Evolutionary conservation across 2,329 filamentous ascomycete species (phyloP).

Genomic region (Xylariaceae sp.): DNA sequence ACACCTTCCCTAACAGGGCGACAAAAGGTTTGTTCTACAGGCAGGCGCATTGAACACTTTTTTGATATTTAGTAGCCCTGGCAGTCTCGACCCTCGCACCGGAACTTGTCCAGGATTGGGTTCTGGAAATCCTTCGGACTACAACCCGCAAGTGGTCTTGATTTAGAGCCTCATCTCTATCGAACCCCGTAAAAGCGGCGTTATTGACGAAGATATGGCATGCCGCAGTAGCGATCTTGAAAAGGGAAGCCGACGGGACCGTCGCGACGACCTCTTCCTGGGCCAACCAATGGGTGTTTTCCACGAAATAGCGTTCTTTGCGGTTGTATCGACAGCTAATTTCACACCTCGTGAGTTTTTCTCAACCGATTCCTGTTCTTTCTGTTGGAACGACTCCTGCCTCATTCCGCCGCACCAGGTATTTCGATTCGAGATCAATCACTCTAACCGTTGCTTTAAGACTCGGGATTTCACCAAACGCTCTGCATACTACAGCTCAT

Average conservation of each 20-base stretch:
- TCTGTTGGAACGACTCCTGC: neutral
- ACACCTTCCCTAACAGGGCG: constrained; percentile 9
- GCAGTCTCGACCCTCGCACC: neutral
- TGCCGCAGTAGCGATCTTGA: constrained; percentile 24
- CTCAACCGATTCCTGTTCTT: neutral
- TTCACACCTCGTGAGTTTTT: constrained; percentile 30
- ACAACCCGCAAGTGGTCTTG: neutral
- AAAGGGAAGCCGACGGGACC: constrained; percentile 16
- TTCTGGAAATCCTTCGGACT: neutral
- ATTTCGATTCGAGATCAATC: neutral
- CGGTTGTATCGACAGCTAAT: constrained; percentile 30
- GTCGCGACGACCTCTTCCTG: constrained; percentile 28
- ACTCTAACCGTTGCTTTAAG: constrained; percentile 19
- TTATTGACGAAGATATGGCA: constrained; percentile 17
- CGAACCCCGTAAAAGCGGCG: neutral
- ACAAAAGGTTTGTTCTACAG: constrained; percentile 1
- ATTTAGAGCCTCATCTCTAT: neutral
- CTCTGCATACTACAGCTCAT: constrained; percentile 41
- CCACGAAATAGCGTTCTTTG: constrained; percentile 30
- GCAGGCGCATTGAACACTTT: constrained; percentile 3
- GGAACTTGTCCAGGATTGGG: neutral
- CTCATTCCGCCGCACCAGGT: neutral
- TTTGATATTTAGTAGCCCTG: constrained; percentile 5
- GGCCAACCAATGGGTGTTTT: constrained; percentile 27
- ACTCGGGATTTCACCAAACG: constrained; percentile 31